phyloP scores from a whole-genome alignment of 1,139 yeast species.

The Yamadazyma spencermartinsiae region DNA sequence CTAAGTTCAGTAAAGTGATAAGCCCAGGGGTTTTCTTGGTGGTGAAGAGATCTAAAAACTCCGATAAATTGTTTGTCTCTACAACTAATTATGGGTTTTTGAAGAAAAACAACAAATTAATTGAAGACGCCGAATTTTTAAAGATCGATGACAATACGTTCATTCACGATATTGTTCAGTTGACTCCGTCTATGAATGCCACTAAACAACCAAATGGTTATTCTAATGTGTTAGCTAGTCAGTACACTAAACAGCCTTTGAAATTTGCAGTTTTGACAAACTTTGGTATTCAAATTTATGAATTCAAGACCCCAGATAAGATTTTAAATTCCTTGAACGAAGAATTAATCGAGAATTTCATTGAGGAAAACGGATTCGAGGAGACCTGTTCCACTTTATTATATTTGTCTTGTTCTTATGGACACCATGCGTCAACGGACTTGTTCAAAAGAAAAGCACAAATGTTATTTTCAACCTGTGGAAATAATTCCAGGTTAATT shows the following conservation, averaged over 20 bases:
- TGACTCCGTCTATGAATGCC: slow-evolving; percentile 72
- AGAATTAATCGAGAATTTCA: slow-evolving; percentile 50
- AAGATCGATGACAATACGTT: slow-evolving; percentile 43
- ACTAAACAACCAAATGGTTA: slow-evolving; percentile 75
- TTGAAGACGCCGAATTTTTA: slow-evolving; percentile 81
- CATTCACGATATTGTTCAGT: slow-evolving; percentile 71
- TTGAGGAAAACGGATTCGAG: slow-evolving; percentile 51
- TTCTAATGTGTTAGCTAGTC: slow-evolving; percentile 81
- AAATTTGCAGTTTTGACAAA: slow-evolving; percentile 82
- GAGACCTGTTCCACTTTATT: slow-evolving; percentile 90
- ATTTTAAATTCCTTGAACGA: slow-evolving; percentile 69
- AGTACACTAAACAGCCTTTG: slow-evolving; percentile 62
- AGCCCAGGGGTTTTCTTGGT: slow-evolving; percentile 82
- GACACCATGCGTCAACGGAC: slow-evolving; percentile 52
- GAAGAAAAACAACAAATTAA: slow-evolving; percentile 65
- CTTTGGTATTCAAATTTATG: slow-evolving; percentile 73
- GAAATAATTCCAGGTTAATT: slow-evolving; percentile 51
- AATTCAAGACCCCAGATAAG: slow-evolving; percentile 77
- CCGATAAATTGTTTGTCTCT: slow-evolving; percentile 65
- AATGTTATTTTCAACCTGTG: slow-evolving; percentile 53
- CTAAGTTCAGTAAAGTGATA: slow-evolving; percentile 54
- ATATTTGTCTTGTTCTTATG: slow-evolving; percentile 75
- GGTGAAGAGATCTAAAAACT: slow-evolving; percentile 43
- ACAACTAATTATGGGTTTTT: slow-evolving; percentile 84
- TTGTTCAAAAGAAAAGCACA: slow-evolving; percentile 49